These are phyloP conservation scores for Chiua virens DNA, from an alignment of 768 basidiomycete genomes.

Conservation along the genomic window DNA sequence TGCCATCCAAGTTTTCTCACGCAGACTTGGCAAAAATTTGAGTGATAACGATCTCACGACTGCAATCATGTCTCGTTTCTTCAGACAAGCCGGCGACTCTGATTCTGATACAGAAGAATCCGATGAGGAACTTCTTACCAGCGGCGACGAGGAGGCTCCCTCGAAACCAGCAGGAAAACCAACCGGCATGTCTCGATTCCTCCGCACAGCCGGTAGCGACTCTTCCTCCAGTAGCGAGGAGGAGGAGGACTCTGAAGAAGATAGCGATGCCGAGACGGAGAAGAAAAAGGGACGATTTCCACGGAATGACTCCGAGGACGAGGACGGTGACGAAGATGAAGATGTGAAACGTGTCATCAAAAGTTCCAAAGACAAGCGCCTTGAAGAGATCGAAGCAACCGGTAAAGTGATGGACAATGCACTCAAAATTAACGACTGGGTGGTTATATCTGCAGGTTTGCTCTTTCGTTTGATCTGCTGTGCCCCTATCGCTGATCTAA, in stretches of 20 bases:
- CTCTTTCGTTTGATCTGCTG: slow-evolving; percentile 1
- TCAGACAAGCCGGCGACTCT: slow-evolving; percentile 81
- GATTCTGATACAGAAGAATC: slow-evolving; percentile 73
- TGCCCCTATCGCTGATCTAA: slow-evolving; percentile 4
- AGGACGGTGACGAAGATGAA: slow-evolving; percentile 65
- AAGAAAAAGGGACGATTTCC: slow-evolving; percentile 45
- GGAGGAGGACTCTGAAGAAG: slow-evolving; percentile 53
- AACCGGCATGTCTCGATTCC: slow-evolving; percentile 69
- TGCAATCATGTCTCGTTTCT: slow-evolving; percentile 78
- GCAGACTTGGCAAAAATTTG: slow-evolving; percentile 20
- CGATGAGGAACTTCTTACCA: slow-evolving; percentile 74
- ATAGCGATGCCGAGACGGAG: slow-evolving; percentile 47
- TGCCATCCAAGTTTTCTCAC: slow-evolving; percentile 11
- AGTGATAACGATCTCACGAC: slow-evolving; percentile 26
- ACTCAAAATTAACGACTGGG: slow-evolving; percentile 96
- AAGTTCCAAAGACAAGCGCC: slow-evolving; percentile 87
- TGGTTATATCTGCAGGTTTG: slow-evolving; percentile 83
- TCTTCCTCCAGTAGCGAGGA: slow-evolving; percentile 47
- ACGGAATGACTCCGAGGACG: slow-evolving; percentile 47
- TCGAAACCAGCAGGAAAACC: slow-evolving; percentile 36
- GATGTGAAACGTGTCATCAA: slow-evolving; percentile 68
- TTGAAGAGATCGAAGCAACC: slow-evolving; percentile 93
- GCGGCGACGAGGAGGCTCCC: slow-evolving; percentile 63
- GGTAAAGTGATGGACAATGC: slow-evolving; percentile 93
- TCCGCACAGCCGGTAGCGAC: slow-evolving; percentile 62